Evolutionary conservation across 257 asterid genomes (phyloP).

Genomic region (Paraleonurus japonicus): DNA sequence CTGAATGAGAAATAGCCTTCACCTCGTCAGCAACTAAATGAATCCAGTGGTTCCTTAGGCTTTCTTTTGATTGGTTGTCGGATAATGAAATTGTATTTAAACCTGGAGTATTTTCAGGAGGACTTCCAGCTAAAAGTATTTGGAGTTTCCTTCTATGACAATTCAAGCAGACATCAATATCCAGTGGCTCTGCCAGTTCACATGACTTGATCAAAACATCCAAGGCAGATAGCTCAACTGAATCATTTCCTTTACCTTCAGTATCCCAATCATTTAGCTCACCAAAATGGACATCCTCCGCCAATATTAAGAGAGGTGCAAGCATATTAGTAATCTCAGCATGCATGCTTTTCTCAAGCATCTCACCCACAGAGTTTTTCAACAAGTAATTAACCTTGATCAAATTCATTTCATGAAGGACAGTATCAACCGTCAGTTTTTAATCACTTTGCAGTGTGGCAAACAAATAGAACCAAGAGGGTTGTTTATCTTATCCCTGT

Average conservation of each 20-base stretch:
- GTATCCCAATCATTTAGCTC: slow-evolving; percentile 45
- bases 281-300: slow-evolving; percentile 59
- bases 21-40: slow-evolving; percentile 77
- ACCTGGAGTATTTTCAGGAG: slow-evolving; percentile 40
- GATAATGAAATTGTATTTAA: slow-evolving; percentile 37
- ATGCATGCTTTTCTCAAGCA: slow-evolving; percentile 73
- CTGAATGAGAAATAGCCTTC: slow-evolving; percentile 77
- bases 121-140: slow-evolving; percentile 59
- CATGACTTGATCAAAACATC: slow-evolving; percentile 77
- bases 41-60: slow-evolving; percentile 50
- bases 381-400: slow-evolving; percentile 78
- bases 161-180: slow-evolving; percentile 62
- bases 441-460: slow-evolving; percentile 75
- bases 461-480: slow-evolving; percentile 48
- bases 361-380: slow-evolving; percentile 64
- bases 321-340: slow-evolving; percentile 65
- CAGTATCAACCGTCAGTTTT: slow-evolving; percentile 60
- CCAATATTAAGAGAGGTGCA: slow-evolving; percentile 70
- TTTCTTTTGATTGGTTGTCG: slow-evolving; percentile 61
- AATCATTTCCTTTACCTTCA: slow-evolving; percentile 54
- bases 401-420: slow-evolving; percentile 71
- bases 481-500: slow-evolving; percentile 42
- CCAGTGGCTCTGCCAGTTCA: slow-evolving; percentile 59
- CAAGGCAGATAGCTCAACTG: slow-evolving; percentile 83
- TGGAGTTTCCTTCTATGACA: slow-evolving; percentile 89